Evolutionary conservation across 1,284 basidiomycete genomes (phyloP).

Genomic region (Neonothopanus nambi): DNA sequence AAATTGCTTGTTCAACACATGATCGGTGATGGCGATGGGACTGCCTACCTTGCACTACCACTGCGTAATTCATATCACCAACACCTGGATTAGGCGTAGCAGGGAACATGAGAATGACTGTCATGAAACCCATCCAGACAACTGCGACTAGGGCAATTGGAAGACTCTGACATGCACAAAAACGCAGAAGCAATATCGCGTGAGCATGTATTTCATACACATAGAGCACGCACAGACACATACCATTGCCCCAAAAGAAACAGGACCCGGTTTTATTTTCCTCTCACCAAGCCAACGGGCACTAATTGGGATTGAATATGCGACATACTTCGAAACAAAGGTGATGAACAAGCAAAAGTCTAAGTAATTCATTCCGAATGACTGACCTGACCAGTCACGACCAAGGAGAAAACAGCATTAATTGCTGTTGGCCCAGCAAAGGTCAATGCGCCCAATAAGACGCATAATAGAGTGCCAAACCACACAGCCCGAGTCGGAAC

Average conservation of each 20-base stretch:
- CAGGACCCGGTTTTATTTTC: conserved; percentile 29
- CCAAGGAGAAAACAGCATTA: conserved; percentile 31
- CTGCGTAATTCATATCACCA: conserved; percentile 28
- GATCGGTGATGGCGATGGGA: neutral
- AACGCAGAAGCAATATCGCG: neutral
- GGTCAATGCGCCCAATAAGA: conserved; percentile 27
- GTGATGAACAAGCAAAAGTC: neutral
- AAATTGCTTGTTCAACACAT: no score
- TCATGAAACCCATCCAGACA: conserved; percentile 29
- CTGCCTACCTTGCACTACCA: conserved; percentile 13
- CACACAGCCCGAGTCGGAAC: conserved; percentile 31
- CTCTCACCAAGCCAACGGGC: conserved; percentile 25
- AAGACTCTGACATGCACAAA: conserved; percentile 18
- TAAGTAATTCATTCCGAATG: neutral
- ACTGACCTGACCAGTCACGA: conserved; percentile 18
- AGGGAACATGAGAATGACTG: conserved; percentile 29
- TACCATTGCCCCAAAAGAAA: conserved; percentile 28
- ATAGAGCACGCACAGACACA: conserved; percentile 14
- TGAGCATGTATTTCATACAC: neutral
- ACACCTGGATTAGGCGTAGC: conserved; percentile 19
- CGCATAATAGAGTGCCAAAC: conserved; percentile 25
- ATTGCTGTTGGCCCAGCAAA: conserved; percentile 33
- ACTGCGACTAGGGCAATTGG: conserved; percentile 26
- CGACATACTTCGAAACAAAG: conserved; percentile 12
- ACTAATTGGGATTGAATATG: conserved; percentile 30